These are phyloP conservation scores for Flaveria robusta DNA, from an alignment of 129 eudicot genomes.

Conservation along the genomic window DNA sequence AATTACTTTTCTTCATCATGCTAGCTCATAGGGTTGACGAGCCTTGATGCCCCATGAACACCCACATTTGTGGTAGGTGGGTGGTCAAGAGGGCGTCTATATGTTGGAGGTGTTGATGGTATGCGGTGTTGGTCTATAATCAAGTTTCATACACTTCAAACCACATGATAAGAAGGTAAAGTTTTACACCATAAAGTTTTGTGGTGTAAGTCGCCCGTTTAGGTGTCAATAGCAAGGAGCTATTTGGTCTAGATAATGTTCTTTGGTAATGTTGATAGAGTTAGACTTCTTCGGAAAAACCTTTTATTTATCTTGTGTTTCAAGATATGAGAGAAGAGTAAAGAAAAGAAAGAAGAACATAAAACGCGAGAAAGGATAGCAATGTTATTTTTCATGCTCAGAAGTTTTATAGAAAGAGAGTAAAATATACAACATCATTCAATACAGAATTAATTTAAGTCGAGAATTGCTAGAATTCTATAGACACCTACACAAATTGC, in stretches of 20 bases:
- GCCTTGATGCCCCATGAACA: not conserved
- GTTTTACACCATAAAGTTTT: no score
- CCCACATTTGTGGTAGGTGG: not conserved
- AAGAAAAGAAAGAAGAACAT: not conserved
- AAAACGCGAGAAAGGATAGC: no score
- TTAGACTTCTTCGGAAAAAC: not conserved
- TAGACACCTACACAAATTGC: no score
- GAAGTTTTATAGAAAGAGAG: no score
- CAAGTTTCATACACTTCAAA: not conserved
- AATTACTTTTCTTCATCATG: conserved; percentile 18
- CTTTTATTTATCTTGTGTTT: not conserved
- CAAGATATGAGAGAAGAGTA: not conserved
- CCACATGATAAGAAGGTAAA: not conserved
- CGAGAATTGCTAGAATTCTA: not conserved
- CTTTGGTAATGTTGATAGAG: not conserved
- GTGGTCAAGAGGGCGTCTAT: not conserved
- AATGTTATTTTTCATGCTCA: no score
- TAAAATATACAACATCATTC: no score
- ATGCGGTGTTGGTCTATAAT: not conserved
- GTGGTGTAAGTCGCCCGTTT: conserved; percentile 3
- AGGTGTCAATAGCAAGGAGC: not conserved
- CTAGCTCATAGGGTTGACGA: not conserved
- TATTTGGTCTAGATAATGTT: not conserved
- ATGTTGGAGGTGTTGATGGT: conserved; percentile 20
- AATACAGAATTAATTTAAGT: no score